Conservation (phyloP, 768 basidiomycete genomes). For the Lactarius indigo region DNA sequence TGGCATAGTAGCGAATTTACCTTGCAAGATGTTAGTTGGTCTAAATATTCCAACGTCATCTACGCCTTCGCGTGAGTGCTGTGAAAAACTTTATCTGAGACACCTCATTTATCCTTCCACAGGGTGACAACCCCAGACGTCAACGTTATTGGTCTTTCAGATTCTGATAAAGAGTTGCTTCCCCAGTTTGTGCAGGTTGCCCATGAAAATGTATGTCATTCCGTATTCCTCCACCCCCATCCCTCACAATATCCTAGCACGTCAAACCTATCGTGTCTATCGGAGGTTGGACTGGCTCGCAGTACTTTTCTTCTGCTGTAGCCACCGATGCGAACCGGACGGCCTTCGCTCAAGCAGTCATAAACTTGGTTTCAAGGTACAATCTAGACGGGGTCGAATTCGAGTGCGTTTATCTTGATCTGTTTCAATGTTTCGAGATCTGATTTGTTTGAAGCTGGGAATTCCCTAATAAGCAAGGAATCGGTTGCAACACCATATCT, state of each 20-base stretch:
- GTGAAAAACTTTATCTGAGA: not conserved
- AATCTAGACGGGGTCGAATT: slow-evolving; percentile 21
- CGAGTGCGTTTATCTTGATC: slow-evolving; percentile 8
- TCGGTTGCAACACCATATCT: slow-evolving; percentile 14
- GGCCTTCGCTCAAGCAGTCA: slow-evolving; percentile 11
- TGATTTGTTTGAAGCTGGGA: slow-evolving; percentile 20
- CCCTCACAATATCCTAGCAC: not conserved
- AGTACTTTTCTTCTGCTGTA: slow-evolving; percentile 20
- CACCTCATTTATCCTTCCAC: not conserved
- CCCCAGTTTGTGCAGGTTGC: slow-evolving; percentile 28
- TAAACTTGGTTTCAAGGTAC: slow-evolving; percentile 1
- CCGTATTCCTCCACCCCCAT: not conserved
- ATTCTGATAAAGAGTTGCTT: slow-evolving; percentile 28
- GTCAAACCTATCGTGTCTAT: slow-evolving; percentile 21
- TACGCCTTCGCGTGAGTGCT: slow-evolving; percentile 63
- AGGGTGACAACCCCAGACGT: slow-evolving; percentile 23
- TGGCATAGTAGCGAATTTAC: slow-evolving; percentile 44
- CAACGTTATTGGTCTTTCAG: slow-evolving; percentile 27
- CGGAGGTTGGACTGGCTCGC: slow-evolving; percentile 22
- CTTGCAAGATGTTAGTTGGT: slow-evolving; percentile 47
- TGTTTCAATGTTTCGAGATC: not conserved
- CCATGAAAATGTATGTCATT: slow-evolving; percentile 24
- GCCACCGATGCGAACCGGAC: slow-evolving; percentile 14
- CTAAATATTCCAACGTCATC: slow-evolving; percentile 51
- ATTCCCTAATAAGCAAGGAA: not conserved